Conservation (phyloP, 495 filamentous ascomycete species). For the Hyaloscypha finlandica region DNA sequence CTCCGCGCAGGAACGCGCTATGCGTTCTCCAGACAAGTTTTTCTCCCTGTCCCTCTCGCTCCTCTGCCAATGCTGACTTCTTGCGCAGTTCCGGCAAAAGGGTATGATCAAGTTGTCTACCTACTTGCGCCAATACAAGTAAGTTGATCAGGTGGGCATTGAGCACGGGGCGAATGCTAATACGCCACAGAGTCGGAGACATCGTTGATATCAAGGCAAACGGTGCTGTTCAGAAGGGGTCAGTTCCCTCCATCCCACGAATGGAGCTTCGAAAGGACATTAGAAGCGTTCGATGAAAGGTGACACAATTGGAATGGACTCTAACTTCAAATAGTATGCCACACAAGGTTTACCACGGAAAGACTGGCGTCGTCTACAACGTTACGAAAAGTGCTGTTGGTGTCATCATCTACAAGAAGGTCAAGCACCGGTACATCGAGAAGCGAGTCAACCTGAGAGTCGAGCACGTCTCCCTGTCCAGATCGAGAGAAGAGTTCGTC, state of each 20-base stretch:
- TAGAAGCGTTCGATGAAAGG: background rate
- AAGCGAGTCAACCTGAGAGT: slow-evolving; percentile 98
- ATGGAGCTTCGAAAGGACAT: background rate
- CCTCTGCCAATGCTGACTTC: background rate
- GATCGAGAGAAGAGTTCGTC: slow-evolving; percentile 94
- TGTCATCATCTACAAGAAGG: slow-evolving; percentile 98
- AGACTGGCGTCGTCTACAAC: slow-evolving; percentile 98
- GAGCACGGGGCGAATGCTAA: slow-evolving; percentile 32
- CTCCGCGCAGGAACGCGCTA: slow-evolving; percentile 93
- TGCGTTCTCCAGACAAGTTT: slow-evolving; percentile 77
- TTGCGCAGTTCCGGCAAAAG: slow-evolving; percentile 74
- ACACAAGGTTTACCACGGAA: slow-evolving; percentile 98
- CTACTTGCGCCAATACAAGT: slow-evolving; percentile 86
- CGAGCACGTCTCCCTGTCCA: slow-evolving; percentile 93
- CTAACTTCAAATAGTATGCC: slow-evolving; percentile 72
- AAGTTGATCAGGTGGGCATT: slow-evolving; percentile 45
- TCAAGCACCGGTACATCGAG: slow-evolving; percentile 97
- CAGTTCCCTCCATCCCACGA: slow-evolving; percentile 37
- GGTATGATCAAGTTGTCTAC: slow-evolving; percentile 87
- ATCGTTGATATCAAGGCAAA: slow-evolving; percentile 97
- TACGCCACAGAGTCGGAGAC: slow-evolving; percentile 76
- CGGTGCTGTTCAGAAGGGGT: slow-evolving; percentile 98
- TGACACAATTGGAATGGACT: slow-evolving; percentile 2
- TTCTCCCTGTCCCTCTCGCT: background rate
- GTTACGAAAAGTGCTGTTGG: slow-evolving; percentile 94